Conservation (phyloP, 768 basidiomycete species). For the Aureoboletus auriporus region DNA sequence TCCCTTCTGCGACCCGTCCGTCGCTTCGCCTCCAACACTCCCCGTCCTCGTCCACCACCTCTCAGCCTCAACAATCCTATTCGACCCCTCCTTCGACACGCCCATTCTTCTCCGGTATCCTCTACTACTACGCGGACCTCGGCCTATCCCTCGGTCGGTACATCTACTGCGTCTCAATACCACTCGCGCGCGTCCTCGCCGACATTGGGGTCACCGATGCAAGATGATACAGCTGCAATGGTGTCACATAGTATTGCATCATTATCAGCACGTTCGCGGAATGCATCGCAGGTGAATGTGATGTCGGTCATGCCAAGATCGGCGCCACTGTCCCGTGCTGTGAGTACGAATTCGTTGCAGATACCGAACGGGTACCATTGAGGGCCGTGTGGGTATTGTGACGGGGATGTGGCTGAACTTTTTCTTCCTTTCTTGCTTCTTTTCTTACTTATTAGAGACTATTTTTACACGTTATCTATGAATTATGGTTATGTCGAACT, state of each 20-base stretch:
- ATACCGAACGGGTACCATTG: conserved; percentile 9
- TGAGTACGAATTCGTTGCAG: conserved; percentile 19
- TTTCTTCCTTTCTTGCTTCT: too few species aligned
- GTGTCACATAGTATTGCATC: conserved; percentile 33
- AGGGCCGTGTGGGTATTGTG: background rate
- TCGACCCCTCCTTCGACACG: conserved; percentile 18
- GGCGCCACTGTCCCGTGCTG: conserved; percentile 33
- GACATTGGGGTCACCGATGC: conserved; percentile 13
- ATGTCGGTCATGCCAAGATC: conserved; percentile 49
- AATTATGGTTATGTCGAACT: too few species aligned
- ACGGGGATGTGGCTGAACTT: background rate
- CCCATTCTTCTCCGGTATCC: conserved; percentile 18
- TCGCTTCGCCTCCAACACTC: conserved; percentile 17
- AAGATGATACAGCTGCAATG: conserved; percentile 12
- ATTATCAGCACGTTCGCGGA: conserved; percentile 58
- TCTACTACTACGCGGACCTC: conserved; percentile 6
- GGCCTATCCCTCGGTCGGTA: conserved; percentile 22
- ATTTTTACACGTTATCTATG: too few species aligned
- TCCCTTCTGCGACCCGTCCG: conserved; percentile 28
- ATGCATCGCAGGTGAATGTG: conserved; percentile 62
- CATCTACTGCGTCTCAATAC: conserved; percentile 32
- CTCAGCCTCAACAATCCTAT: conserved; percentile 9
- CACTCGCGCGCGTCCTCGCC: conserved; percentile 32
- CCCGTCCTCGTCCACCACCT: conserved; percentile 23
- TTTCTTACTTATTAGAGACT: too few species aligned